Evolutionary conservation across 371 early-diverging fungal genomes (phyloP).

Genomic region (Haplosporangium sp.): DNA sequence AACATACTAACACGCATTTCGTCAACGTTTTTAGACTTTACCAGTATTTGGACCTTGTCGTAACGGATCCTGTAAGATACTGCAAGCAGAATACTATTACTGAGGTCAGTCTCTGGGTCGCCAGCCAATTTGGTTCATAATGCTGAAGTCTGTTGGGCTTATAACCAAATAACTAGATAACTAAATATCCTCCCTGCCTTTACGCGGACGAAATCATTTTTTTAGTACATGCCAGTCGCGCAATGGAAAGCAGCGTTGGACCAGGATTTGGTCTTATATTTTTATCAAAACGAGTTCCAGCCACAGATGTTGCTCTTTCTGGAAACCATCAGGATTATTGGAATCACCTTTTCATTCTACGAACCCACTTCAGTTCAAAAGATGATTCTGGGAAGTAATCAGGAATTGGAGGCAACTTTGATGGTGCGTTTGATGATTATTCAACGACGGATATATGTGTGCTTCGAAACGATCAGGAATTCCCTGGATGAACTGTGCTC

Average conservation of each 20-base stretch:
- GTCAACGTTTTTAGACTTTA: constrained; percentile 19
- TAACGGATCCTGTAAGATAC: constrained; percentile 19
- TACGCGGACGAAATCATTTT: neutral
- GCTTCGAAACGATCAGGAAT: neutral
- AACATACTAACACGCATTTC: neutral
- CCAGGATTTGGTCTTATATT: constrained; percentile 20
- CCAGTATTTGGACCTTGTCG: constrained; percentile 22
- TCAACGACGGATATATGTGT: neutral
- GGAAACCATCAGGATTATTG: constrained; percentile 11
- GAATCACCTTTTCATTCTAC: neutral
- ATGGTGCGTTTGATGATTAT: neutral
- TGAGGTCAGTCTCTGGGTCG: constrained; percentile 8
- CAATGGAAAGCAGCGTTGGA: constrained; percentile 20
- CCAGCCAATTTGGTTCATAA: neutral
- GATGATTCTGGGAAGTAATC: constrained; percentile 1
- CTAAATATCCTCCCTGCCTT: neutral
- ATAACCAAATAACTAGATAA: neutral
- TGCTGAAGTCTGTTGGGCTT: no score
- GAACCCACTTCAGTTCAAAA: constrained; percentile 2
- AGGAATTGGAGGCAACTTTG: neutral
- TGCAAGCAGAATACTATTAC: constrained; percentile 14
- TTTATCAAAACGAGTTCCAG: constrained; percentile 15
- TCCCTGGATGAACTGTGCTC: neutral
- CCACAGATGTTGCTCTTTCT: constrained; percentile 26
- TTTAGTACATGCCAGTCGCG: constrained; percentile 22